phyloP scores from a whole-genome alignment of 108 stramenopile genomes.

The Cylindrotheca fusiformis region DNA sequence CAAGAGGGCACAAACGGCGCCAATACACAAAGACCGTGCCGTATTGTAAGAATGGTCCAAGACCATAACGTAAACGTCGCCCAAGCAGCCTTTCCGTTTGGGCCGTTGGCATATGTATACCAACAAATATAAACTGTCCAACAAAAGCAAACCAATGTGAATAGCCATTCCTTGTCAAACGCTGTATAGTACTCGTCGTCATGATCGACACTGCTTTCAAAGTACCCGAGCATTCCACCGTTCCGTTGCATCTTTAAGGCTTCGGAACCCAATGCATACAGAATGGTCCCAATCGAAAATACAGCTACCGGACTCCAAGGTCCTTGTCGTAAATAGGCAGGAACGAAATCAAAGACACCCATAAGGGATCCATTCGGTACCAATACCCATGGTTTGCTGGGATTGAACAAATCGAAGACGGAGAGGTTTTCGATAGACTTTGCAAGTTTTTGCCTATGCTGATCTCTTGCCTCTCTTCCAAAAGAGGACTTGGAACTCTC shows the following conservation, averaged over 20 bases:
- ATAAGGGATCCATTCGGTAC: constrained; percentile 48
- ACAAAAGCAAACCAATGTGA: constrained; percentile 26
- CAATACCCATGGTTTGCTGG: constrained; percentile 48
- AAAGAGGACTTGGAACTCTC: no score
- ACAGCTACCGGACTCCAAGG: constrained; percentile 34
- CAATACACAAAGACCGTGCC: constrained; percentile 47
- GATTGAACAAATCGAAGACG: constrained; percentile 26
- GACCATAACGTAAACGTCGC: constrained; percentile 53
- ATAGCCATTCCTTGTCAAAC: constrained; percentile 35
- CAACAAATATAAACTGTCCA: constrained; percentile 38
- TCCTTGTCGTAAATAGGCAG: constrained; percentile 54
- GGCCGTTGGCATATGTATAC: constrained; percentile 5
- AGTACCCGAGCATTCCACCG: constrained; percentile 3
- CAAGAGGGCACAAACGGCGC: constrained; percentile 46
- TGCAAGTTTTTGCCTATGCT: neutral
- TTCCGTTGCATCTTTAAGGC: neutral
- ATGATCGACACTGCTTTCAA: constrained; percentile 3
- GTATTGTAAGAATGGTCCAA: constrained; percentile 51
- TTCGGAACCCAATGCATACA: constrained; percentile 1
- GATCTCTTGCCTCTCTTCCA: no score
- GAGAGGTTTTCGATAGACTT: constrained; percentile 7
- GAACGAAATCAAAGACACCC: constrained; percentile 78
- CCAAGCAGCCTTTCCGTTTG: constrained; percentile 30
- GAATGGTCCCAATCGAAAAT: neutral
- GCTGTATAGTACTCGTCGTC: constrained; percentile 15